phyloP scores from a whole-genome alignment of 2,329 filamentous ascomycete genomes.

The Coniochaeta sp. region DNA sequence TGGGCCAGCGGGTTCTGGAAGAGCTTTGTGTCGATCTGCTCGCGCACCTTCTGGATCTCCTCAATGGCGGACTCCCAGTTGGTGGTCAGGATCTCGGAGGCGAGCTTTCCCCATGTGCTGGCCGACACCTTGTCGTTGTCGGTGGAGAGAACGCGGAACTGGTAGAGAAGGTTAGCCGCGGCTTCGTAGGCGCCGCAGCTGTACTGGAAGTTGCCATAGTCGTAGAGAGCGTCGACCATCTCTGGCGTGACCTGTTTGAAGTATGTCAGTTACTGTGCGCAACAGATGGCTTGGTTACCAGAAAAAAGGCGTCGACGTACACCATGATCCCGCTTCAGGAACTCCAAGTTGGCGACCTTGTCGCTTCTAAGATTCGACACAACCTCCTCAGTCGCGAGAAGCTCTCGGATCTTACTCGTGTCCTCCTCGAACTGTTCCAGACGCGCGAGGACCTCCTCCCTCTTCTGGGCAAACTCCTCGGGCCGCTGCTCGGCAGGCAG shows the following conservation, averaged over 20 bases:
- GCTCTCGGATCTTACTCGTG: slow-evolving; percentile 79
- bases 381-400: slow-evolving; percentile 83
- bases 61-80: slow-evolving; percentile 94
- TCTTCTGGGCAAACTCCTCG: slow-evolving; percentile 80
- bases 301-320: slow-evolving; percentile 39
- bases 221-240: slow-evolving; percentile 93
- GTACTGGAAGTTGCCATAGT: slow-evolving; percentile 96
- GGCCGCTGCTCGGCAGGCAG: slow-evolving; percentile 59
- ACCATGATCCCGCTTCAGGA: slow-evolving; percentile 91
- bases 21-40: slow-evolving; percentile 86
- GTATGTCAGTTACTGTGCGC: slow-evolving; percentile 4
- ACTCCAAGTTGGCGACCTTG: slow-evolving; percentile 98
- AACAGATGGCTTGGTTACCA: too few species aligned
- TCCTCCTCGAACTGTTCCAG: slow-evolving; percentile 80
- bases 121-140: slow-evolving; percentile 96
- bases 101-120: slow-evolving; percentile 96
- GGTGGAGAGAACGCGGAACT: slow-evolving; percentile 95
- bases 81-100: slow-evolving; percentile 87
- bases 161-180: slow-evolving; percentile 88
- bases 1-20: slow-evolving; percentile 96
- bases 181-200: slow-evolving; percentile 90
- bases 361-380: slow-evolving; percentile 87
- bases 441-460: slow-evolving; percentile 78
- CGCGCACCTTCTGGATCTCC: slow-evolving; percentile 83
- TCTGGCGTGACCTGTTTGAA: slow-evolving; percentile 67